phyloP scores from a whole-genome alignment of 176 grass and related monocot species.

The Thalia dealbata region DNA sequence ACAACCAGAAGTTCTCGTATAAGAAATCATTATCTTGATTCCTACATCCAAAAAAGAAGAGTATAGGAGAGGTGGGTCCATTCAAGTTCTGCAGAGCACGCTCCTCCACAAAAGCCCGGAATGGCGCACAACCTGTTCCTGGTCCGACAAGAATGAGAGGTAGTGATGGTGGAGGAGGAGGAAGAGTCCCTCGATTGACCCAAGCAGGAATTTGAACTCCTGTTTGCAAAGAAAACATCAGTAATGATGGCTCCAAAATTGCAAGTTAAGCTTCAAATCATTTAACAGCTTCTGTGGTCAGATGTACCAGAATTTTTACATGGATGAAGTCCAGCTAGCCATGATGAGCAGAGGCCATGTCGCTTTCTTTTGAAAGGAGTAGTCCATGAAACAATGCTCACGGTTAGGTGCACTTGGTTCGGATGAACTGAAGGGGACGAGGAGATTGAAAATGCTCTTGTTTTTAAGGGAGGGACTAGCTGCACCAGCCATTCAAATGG shows the following conservation, averaged over 20 bases:
- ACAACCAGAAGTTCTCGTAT: slow-evolving; percentile 75
- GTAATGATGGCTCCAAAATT: background rate
- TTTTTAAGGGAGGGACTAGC: slow-evolving; percentile 80
- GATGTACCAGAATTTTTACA: slow-evolving; percentile 37
- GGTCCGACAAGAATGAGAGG: slow-evolving; percentile 84
- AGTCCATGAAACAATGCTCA: slow-evolving; percentile 64
- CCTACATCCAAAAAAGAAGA: slow-evolving; percentile 90
- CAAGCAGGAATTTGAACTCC: slow-evolving; percentile 58
- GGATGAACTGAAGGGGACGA: slow-evolving; percentile 70
- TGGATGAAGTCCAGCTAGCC: slow-evolving; percentile 54
- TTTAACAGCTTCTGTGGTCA: background rate
- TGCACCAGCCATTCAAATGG: slow-evolving; percentile 96
- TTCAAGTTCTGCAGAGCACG: slow-evolving; percentile 34
- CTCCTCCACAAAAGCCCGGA: slow-evolving; percentile 71
- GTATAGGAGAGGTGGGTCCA: slow-evolving; percentile 38
- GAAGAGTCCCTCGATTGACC: slow-evolving; percentile 55
- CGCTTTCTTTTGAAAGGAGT: slow-evolving; percentile 68
- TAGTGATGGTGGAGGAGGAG: slow-evolving; percentile 41
- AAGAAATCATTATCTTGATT: slow-evolving; percentile 61
- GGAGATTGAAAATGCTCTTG: slow-evolving; percentile 88
- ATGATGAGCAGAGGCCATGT: slow-evolving; percentile 70
- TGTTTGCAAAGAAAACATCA: slow-evolving; percentile 23
- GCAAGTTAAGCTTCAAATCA: background rate
- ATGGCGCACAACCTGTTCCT: slow-evolving; percentile 87
- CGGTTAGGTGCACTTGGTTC: slow-evolving; percentile 71